These are phyloP conservation scores for Physaria fendleri DNA, from an alignment of 345 rosid species.

Conservation along the genomic window DNA sequence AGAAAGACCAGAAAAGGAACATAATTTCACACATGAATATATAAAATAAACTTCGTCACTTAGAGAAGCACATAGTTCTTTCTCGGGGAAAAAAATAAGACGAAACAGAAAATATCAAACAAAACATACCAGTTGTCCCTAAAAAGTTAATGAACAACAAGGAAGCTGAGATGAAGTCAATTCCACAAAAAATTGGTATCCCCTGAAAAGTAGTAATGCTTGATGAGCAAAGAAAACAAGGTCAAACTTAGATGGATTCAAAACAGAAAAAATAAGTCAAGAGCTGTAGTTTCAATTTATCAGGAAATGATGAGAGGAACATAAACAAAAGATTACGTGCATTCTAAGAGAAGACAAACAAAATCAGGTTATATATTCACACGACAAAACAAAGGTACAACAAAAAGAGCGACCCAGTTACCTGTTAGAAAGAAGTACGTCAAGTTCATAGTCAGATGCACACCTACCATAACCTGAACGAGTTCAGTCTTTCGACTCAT, in stretches of 20 bases:
- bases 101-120: constrained; percentile 7
- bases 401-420: neutral
- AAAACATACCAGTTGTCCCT: constrained; percentile 22
- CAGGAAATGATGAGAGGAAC: neutral
- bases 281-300: neutral
- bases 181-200: constrained; percentile 64
- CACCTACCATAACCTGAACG: constrained; percentile 71
- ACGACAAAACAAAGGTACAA: neutral
- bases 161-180: constrained; percentile 22
- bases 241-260: neutral
- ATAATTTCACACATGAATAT: neutral
- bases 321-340: neutral
- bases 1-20: constrained; percentile 4
- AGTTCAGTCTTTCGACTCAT: constrained; percentile 88
- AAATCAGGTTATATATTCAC: neutral
- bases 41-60: neutral
- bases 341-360: neutral
- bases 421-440: constrained; percentile 77
- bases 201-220: constrained; percentile 38
- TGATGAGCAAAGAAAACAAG: constrained; percentile 22
- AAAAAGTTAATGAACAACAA: constrained; percentile 18
- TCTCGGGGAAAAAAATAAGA: neutral
- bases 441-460: constrained; percentile 76
- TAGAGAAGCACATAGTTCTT: neutral
- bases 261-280: neutral